Evolutionary conservation across 2,329 filamentous ascomycete genomes (phyloP).

Genomic region (Botrytis hyacinthi): DNA sequence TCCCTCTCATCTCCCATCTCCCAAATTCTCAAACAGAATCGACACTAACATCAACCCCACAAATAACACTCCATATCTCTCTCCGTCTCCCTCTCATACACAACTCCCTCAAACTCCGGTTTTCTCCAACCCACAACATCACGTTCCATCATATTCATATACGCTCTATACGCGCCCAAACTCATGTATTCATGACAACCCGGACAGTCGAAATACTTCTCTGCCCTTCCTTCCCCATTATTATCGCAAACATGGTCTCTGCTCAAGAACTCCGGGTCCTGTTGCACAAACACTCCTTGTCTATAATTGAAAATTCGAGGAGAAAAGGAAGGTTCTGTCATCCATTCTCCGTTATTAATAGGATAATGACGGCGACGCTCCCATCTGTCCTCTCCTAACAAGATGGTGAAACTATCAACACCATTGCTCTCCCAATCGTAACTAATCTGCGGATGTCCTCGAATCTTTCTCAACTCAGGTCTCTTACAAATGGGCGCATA

Average conservation of each 20-base stretch:
- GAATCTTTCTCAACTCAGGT: not conserved
- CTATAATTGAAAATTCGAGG: not conserved
- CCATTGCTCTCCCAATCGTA: not conserved
- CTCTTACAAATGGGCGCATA: not conserved
- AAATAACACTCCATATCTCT: not conserved
- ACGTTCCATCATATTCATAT: constrained; percentile 10
- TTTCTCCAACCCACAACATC: not conserved
- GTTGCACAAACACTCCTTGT: not conserved
- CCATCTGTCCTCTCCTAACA: not conserved
- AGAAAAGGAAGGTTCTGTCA: not conserved
- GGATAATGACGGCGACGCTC: constrained; percentile 1
- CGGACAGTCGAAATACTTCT: constrained; percentile 6
- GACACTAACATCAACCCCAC: not conserved
- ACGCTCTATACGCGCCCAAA: not conserved
- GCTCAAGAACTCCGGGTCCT: not conserved
- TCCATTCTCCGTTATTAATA: constrained; percentile 1
- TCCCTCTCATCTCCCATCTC: not conserved
- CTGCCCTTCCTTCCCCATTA: not conserved
- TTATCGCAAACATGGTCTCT: not conserved
- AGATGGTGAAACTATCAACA: not conserved
- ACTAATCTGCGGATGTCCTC: not conserved
- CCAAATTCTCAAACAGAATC: not conserved
- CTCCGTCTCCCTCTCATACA: not conserved
- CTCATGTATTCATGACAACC: constrained; percentile 11
- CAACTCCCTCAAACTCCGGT: constrained; percentile 2